Conservation (phyloP, 2,329 filamentous ascomycete species). For the Pseudogymnoascus sp. region DNA sequence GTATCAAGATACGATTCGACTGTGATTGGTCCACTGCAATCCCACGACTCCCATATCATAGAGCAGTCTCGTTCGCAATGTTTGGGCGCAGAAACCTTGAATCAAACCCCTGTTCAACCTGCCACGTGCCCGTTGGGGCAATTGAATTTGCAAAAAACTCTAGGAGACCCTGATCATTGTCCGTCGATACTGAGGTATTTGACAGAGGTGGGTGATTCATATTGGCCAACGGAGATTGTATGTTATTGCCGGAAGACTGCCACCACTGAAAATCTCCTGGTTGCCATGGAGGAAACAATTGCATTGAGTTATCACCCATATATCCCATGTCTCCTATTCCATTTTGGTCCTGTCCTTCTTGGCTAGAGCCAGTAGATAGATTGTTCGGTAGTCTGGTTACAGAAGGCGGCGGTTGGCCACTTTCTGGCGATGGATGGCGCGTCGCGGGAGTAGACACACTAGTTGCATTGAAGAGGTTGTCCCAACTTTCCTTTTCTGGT, state of each 20-base stretch:
- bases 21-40: constrained; percentile 15
- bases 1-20: constrained; percentile 34
- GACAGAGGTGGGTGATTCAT: not conserved
- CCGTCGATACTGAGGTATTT: not conserved
- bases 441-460: not conserved
- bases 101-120: not conserved
- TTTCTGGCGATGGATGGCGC: not conserved
- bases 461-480: constrained; percentile 12
- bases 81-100: not conserved
- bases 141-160: not conserved
- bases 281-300: not conserved
- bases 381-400: not conserved
- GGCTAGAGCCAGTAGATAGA: not conserved
- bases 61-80: not conserved
- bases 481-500: not conserved
- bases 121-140: not conserved
- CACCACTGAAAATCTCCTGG: not conserved
- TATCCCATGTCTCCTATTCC: not conserved
- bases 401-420: not conserved
- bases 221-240: not conserved
- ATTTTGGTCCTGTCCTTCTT: not conserved
- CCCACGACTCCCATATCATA: not conserved
- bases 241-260: not conserved
- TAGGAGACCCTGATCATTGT: not conserved
- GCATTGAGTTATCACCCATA: not conserved